Evolutionary conservation across 495 filamentous ascomycete species (phyloP), one percentile per base, ranked within the genome.

Genomic region (Pyronema omphalodes): DNA sequence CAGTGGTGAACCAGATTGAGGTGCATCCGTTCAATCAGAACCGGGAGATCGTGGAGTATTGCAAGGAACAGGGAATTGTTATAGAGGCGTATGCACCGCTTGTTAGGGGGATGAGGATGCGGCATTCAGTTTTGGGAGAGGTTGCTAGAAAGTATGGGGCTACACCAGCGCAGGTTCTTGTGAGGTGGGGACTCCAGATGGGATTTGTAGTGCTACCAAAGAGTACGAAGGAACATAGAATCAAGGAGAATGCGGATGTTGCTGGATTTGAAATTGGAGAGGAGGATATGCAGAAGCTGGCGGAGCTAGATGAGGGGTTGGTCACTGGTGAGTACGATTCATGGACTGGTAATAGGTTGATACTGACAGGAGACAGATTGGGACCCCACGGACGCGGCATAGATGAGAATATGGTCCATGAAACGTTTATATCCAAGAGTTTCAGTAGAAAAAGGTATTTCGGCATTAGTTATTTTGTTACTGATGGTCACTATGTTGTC

Each of bases 151-250:
- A 87, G 68, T 71, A 88, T 57, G 71, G 71, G 7, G 88, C 84
- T 73, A 80, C 76, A 7, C 71, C 78, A 47, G 82, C 84, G 2
- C 88, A 95, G 71, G 71, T 94, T 7, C 65, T 95, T 56, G 50
- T 95, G 8, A 73, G 85, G 48, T 95, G 88, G 88, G 88, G 84
- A 63, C 68, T 94, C 67, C 85, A 94, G 64, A 89, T 81, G 69
- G 81, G 79, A 0, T 76, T 77, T 45, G 71, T 87, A 14, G 81
- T 83, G 33, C 73, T 91, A 19, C 83, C 85, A 4, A 89, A 89
- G 70, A 86, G 80, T 37, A 81, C 79, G 0, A 86, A 75, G 0
- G 66, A 72, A 7, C 68, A 67, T 18, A 69, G 84, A 11, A 88
- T 89, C 57, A 69, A 70, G 63, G 80, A 84, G 66, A 94, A 94